Evolutionary conservation across 805 yeast species (phyloP).

Genomic region (Candida nitratophila): DNA sequence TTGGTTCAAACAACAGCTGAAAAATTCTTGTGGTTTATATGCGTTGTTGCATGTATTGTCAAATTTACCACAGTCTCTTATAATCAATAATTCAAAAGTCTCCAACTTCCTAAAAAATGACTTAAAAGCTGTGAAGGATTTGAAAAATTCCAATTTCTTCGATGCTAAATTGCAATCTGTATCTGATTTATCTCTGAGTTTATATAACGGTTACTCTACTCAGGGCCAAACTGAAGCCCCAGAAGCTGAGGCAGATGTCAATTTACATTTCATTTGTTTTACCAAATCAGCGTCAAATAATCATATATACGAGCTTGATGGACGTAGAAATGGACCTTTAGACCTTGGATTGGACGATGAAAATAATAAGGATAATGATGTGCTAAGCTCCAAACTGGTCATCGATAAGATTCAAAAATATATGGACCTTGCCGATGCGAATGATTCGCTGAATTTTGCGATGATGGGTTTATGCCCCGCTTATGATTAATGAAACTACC

Average conservation of each 20-base stretch:
- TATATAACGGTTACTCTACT: constrained; percentile 37
- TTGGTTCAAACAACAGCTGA: constrained; percentile 85
- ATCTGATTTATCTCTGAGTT: constrained; percentile 15
- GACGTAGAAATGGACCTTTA: constrained; percentile 73
- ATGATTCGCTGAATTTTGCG: constrained; percentile 58
- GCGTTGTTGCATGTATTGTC: constrained; percentile 64
- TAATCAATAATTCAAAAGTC: constrained; percentile 29
- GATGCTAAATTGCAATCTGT: constrained; percentile 21
- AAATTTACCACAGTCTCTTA: constrained; percentile 39
- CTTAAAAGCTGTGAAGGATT: constrained; percentile 3
- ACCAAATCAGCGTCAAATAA: constrained; percentile 44
- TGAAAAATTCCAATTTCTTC: constrained; percentile 14
- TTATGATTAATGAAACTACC: constrained; percentile 25
- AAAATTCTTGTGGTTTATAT: constrained; percentile 89
- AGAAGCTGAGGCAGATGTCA: constrained; percentile 42
- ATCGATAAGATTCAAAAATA: constrained; percentile 56
- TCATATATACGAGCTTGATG: constrained; percentile 79
- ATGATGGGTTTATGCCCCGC: constrained; percentile 69
- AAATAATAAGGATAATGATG: constrained; percentile 30
- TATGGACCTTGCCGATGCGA: constrained; percentile 54
- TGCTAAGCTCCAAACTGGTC: constrained; percentile 47
- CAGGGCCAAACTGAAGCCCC: constrained; percentile 70
- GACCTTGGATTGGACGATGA: constrained; percentile 37
- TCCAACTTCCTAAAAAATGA: constrained; percentile 13
- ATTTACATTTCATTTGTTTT: constrained; percentile 75